Base-by-base conservation (phyloP, 495 filamentous ascomycete genomes). In the Penicillium goetzii region DNA sequence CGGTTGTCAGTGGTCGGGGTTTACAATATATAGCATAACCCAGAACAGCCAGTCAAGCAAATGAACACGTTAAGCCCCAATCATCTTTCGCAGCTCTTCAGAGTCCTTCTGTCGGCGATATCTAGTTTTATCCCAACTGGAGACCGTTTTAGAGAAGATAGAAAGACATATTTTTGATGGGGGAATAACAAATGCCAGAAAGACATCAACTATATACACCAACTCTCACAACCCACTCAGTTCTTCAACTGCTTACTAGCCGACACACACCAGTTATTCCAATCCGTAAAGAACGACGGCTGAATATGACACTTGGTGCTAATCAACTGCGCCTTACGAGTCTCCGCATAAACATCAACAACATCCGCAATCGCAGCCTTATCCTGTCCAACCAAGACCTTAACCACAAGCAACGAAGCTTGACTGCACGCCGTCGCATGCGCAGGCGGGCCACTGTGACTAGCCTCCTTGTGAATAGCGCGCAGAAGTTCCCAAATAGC, bases 381-480 rank as follows among this genome's bases (percentile, higher is more conserved):
- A 63, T 86, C 81, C 19, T 79, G 71, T 14, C 74, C 80, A 21
- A 87, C 79, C 17, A 90, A 72, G 1, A 87, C 78, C 72, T 85
- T 89, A n/a, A 82, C 82, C 25, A 90, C 69, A 57, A 90, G 77
- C 14, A 91, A 63, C 71, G 85, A 88, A 11, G 86, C 84, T 67
- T 85, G 84, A 62, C 87, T 90, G 69, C 83, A 89, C 2, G 82
- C 82, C 43, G 70, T 77, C 3, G 79, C 78, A 72, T 90, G 84
- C 7, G 80, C 70, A 34, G 81, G 83, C 2, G 85, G 84, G 0
- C 81, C 85, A 59, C 89, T 88, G 52, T 84, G 85, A 28, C 80
- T 78, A 2, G 90, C 90, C 75, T 96, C 90, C 21, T 80, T 73
- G 65, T 97, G 94, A 34, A 98, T 82, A 21, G 79, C 79, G 59